Base-by-base conservation (phyloP, 352 stramenopile genomes). In the Pythium dissotocum region DNA sequence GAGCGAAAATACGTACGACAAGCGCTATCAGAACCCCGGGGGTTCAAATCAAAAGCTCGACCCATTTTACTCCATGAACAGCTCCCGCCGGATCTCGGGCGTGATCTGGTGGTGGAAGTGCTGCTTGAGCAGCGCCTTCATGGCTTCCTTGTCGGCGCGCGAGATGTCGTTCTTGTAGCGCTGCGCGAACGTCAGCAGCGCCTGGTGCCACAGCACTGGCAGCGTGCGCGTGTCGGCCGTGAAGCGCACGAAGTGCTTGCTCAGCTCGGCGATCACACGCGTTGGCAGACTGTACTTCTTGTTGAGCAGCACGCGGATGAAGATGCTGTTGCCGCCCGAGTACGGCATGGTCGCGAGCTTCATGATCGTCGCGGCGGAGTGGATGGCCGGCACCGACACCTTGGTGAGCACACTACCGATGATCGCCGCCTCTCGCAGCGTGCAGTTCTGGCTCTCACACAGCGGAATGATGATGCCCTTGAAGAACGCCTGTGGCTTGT, bases 281-380 rank as follows among this genome's bases (percentile, higher is more conserved):
- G 94, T 98, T 6, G 98, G 98, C 38, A 99, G 83, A 58, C 95
- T 98, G 84, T 99, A 99, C 83, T 99, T 99, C 79, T 99, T 99
- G 85, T 99, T 98, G 32, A 99, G 86, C 13, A 99, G 83, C 35
- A 99, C 92, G 48, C 89, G 92, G 68, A 99, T 98, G 72, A 99
- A 99, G 66, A 99, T 97, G 21, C 94, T 99, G 61, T 97, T 97
- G 54, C 96, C 96, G 57, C 97, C 98, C 60, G 91, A 98, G 87
- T 99, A 99, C 61, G 96, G 83, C 88, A 98, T 94, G 63, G 90
- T 88, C 44, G 97, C 91, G 46, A 99, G 83, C 82, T 99, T 99
- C 82, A 99, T 97, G 61, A 99, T 90, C 40, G 97, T 98, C 30
- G 98, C 98, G 6, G 98, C 98, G 18, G 97, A 99, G 85, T 99